Base-by-base conservation (phyloP, 2,329 filamentous ascomycete species). In the Juglanconis sp. region DNA sequence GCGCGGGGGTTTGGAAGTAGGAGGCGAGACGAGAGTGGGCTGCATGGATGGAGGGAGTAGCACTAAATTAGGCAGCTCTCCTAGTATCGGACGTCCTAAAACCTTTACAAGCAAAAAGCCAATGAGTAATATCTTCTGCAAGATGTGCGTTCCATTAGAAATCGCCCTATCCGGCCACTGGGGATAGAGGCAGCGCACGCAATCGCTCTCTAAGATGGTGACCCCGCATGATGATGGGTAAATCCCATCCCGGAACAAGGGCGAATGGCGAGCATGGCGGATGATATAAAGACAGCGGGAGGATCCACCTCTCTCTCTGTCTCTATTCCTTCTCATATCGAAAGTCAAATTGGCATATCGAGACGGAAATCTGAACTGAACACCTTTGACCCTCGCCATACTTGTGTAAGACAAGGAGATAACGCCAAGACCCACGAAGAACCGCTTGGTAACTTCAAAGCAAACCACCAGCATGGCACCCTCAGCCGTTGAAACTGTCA, bases 381-480 rank as follows among this genome's bases (percentile, higher is more conserved):
- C 24, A 24, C 24, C 24, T 2, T 24, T 24, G 24, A 24, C 24
- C 24, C 24, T 24, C 24, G 2, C 24, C 24, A 24, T 24, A 24
- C 24, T 24, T 24, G 17, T 17, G 34, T 35, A 6, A 24, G 32
- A 9, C 13, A 49, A 15, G 40, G 30, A 54, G 11, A 48, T 13
- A 24, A 42, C 36, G 10, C 17, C 34, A 35, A 38, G 5, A 13
- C 9, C 5, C 24, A 2, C 9, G 32, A 8, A n/a, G 24, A 13
- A 50, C 2, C 10, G 7, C 10, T 36, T n/a, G 7, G 2, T 35
- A 15, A 50, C 44, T 40, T 24, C 36, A 56, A 51, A 31, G n/a
- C 8, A 48, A 87, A 87, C 67, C 81, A 88, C 64, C n/a, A 65
- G 13, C 38, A 74, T 74, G 72, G 71, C 72, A n/a, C 72, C 73